Base-by-base conservation (phyloP, 306 rosid species). In the Pterocarpus santalinus region DNA sequence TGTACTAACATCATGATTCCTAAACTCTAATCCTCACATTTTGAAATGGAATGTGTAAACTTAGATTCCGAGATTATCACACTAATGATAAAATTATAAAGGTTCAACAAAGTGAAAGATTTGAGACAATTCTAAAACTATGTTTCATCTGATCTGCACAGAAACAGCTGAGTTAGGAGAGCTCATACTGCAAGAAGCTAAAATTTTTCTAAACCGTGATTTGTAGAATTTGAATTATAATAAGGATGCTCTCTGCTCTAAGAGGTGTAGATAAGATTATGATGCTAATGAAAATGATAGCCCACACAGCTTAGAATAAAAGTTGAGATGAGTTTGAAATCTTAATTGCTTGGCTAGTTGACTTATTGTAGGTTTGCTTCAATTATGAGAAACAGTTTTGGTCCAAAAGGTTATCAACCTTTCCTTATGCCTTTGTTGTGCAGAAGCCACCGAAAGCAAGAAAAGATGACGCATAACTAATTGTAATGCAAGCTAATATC, bases 31-130 rank as follows among this genome's bases (percentile, higher is more conserved):
- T 68, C 14, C 32, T 66, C 36, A 33, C 60, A 8, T 68, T 78
- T 43, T 68, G 82, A 68, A 78, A 32, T 16, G n/a, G 70, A 15
- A 32, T 52, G 1, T 57, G 28, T 3, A 13, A n/a, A 79, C 38
- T 38, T 4, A 12, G 7, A 7, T 46, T 75, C 4, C 0, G 61
- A 53, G 67, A 33, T 14, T 41, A 22, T 41, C 65, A 57, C 41
- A 46, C 2, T 30, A 11, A 17, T 14, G 44, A 75, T 41, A 74
- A 60, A 17, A 22, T 22, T 22, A 22, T 22, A 1, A 22, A 22
- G 57, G 67, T 70, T 76, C 55, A 69, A 38, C 41, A 15, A 30
- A 38, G 33, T 60, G 41, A 49, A 82, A 41, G n/a, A 49, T n/a
- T 28, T 38, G 36, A 47, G 57, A 66, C 28, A 16, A 36, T 69